Conservation (phyloP, 208 protist species). For the Endotrypanum monterogeii region DNA sequence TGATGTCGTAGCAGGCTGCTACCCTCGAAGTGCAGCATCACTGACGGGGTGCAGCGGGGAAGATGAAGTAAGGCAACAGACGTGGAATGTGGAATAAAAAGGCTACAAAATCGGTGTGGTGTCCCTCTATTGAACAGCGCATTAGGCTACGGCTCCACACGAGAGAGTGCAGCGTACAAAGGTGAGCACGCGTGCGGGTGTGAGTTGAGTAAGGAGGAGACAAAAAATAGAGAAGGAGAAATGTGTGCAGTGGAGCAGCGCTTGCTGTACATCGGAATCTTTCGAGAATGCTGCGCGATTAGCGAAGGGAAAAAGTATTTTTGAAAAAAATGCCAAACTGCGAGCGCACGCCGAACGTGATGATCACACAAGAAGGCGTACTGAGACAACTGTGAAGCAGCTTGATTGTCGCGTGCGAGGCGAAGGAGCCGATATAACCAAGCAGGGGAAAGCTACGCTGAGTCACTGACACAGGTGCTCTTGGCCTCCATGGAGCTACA, state of each 20-base stretch:
- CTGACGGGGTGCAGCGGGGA: background rate
- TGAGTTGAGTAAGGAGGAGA: conserved; percentile 6
- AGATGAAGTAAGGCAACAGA: background rate
- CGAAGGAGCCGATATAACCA: background rate
- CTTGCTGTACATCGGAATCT: background rate
- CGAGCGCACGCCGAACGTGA: background rate
- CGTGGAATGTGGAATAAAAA: background rate
- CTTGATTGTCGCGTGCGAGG: background rate
- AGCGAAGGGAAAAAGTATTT: background rate
- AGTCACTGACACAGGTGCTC: background rate
- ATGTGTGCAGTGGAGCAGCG: background rate
- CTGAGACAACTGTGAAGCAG: background rate
- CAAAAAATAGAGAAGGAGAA: background rate
- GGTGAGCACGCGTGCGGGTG: background rate
- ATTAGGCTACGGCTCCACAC: background rate
- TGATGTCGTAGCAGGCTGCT: conserved; percentile 88
- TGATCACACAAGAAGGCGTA: background rate
- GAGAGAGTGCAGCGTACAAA: background rate
- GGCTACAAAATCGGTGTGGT: background rate
- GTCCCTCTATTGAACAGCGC: background rate
- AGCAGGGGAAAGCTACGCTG: background rate
- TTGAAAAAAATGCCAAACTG: background rate
- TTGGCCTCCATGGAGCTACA: conserved; percentile 1
- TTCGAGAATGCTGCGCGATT: background rate
- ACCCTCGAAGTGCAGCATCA: conserved; percentile 83